phyloP scores from a whole-genome alignment of 2,329 filamentous ascomycete genomes.

The Immersiporthe knoxdaviesiana region DNA sequence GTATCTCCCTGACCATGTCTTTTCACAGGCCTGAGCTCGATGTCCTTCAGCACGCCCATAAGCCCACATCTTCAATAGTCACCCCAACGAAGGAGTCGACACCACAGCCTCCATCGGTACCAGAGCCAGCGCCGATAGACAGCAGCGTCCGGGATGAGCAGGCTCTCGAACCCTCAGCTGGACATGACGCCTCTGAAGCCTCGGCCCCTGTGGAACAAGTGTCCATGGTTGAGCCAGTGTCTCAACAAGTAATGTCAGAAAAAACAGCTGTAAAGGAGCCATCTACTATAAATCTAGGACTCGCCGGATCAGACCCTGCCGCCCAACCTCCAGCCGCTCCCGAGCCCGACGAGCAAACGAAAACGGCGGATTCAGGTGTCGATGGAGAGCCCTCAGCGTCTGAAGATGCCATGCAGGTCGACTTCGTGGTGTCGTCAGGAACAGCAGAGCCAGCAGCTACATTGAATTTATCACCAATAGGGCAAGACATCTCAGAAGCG shows the following conservation, averaged over 20 bases:
- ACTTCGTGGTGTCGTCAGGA: neutral
- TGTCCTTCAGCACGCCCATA: slow-evolving; percentile 3
- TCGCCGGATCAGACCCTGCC: neutral
- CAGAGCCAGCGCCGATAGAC: neutral
- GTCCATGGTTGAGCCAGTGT: neutral
- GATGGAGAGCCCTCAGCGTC: neutral
- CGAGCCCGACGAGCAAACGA: neutral
- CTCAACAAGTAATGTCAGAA: neutral
- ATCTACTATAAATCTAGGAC: neutral
- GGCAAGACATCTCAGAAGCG: neutral
- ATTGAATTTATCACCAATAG: neutral
- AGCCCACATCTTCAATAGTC: neutral
- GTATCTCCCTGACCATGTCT: slow-evolving; percentile 8
- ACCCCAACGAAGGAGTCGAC: slow-evolving; percentile 4
- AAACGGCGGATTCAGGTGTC: neutral
- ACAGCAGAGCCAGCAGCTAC: neutral
- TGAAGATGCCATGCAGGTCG: neutral
- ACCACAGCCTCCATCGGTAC: neutral
- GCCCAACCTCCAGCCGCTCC: neutral
- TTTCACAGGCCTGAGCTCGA: slow-evolving; percentile 16
- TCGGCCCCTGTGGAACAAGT: neutral
- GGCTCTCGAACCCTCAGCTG: neutral
- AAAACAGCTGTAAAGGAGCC: neutral
- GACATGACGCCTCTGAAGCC: neutral
- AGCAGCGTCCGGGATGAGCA: neutral